Evolutionary conservation across 192 early-diverging fungal genomes (phyloP).

Genomic region (Podila epigama): DNA sequence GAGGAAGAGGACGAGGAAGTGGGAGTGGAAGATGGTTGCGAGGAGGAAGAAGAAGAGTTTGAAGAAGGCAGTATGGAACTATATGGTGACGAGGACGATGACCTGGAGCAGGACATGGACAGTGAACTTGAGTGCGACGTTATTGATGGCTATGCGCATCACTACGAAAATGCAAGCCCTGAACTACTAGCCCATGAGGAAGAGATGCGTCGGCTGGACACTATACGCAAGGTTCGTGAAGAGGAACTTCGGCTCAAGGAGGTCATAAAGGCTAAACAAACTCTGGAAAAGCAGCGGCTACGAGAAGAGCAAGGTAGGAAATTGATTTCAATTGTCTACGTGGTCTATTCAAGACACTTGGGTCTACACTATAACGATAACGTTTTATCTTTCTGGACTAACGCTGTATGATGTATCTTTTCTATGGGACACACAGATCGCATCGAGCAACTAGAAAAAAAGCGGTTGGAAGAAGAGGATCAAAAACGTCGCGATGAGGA

Average conservation of each 20-base stretch:
- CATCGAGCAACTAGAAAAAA: conserved; percentile 17
- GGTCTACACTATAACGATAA: no score
- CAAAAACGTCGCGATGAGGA: conserved; percentile 13
- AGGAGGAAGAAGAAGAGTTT: conserved; percentile 12
- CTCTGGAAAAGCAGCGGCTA: conserved; percentile 16
- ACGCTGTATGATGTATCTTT: background rate
- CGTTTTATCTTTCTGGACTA: background rate
- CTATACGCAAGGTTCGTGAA: conserved; percentile 5
- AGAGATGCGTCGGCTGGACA: conserved; percentile 15
- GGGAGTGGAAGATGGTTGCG: conserved; percentile 5
- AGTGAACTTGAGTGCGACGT: conserved; percentile 6
- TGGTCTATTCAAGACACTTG: no score
- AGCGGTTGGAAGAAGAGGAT: conserved; percentile 36
- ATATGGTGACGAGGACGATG: conserved; percentile 12
- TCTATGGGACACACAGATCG: conserved; percentile 25
- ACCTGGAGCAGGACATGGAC: conserved; percentile 1
- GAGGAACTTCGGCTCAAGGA: conserved; percentile 6
- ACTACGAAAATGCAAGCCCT: background rate
- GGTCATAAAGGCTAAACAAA: background rate
- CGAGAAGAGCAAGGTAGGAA: conserved; percentile 24
- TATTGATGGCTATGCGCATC: conserved; percentile 18
- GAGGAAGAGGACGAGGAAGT: conserved; percentile 19
- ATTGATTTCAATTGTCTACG: no score
- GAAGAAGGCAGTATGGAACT: background rate
- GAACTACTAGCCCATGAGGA: conserved; percentile 4